Evolutionary conservation across 2,329 filamentous ascomycete genomes (phyloP).

Genomic region (Chaetomium strumarium): DNA sequence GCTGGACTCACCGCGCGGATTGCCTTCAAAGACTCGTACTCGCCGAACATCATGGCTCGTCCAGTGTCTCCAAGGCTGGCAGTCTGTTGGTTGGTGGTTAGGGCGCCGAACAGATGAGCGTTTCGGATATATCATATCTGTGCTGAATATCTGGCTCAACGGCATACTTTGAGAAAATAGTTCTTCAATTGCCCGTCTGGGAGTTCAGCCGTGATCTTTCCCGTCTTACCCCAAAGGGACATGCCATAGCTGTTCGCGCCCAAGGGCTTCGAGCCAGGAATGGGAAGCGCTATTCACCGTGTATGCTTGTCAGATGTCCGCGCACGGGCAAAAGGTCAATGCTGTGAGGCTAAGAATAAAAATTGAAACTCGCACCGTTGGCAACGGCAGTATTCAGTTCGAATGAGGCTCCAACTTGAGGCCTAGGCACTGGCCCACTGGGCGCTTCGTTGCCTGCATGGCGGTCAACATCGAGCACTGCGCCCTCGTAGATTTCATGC

Average conservation of each 20-base stretch:
- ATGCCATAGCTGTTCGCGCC: constrained; percentile 7
- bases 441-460: constrained; percentile 6
- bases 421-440: not conserved
- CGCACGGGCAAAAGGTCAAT: too few relatives aligned
- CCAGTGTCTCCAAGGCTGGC: constrained; percentile 1
- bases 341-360: too few relatives aligned
- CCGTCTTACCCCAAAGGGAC: constrained; percentile 17
- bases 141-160: too few relatives aligned
- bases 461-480: constrained; percentile 4
- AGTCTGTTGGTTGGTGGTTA: too few relatives aligned
- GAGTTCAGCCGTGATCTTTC: constrained; percentile 9
- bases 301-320: too few relatives aligned
- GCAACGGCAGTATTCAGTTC: constrained; percentile 3
- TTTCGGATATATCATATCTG: too few relatives aligned
- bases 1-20: constrained; percentile 12
- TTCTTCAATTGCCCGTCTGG: not conserved
- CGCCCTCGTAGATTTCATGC: not conserved
- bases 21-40: constrained; percentile 18
- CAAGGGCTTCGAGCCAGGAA: constrained; percentile 2
- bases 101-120: too few relatives aligned
- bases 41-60: constrained; percentile 12
- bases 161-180: constrained; percentile 12
- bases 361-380: not conserved
- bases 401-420: not conserved
- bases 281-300: not conserved